Conservation (phyloP, 371 early-diverging fungal genomes). For the Syncephalis plumigaleata region DNA sequence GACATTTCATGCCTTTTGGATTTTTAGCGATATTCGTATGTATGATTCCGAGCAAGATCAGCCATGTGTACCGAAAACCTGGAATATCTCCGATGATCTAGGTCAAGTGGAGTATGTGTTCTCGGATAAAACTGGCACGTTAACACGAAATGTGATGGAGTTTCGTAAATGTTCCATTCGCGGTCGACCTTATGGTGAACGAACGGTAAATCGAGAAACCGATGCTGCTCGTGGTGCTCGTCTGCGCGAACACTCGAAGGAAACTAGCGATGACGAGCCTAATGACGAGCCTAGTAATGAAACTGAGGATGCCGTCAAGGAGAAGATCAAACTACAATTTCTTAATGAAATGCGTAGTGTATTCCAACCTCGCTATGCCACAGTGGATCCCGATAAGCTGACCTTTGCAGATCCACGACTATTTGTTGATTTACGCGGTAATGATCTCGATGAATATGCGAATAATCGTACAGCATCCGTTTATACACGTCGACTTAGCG, state of each 20-base stretch:
- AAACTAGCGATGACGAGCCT: not conserved
- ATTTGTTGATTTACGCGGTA: conserved; percentile 35
- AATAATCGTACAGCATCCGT: too few species aligned
- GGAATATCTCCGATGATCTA: conserved; percentile 90
- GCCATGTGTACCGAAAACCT: conserved; percentile 57
- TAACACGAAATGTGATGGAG: conserved; percentile 89
- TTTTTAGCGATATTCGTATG: conserved; percentile 72
- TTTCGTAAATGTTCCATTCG: conserved; percentile 59
- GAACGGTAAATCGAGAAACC: conserved; percentile 51
- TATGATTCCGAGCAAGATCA: conserved; percentile 49
- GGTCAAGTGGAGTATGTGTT: conserved; percentile 86
- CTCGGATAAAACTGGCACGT: conserved; percentile 93
- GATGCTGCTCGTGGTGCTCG: conserved; percentile 33
- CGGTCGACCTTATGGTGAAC: conserved; percentile 32
- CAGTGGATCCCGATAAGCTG: conserved; percentile 36
- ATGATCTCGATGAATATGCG: not conserved
- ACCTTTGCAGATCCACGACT: conserved; percentile 75
- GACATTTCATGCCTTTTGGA: conserved; percentile 55
- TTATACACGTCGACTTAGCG: not conserved
- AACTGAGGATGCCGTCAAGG: conserved; percentile 11
- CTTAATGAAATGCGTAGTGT: conserved; percentile 30
- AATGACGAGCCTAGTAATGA: conserved; percentile 9
- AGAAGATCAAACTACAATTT: conserved; percentile 35
- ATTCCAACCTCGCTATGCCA: conserved; percentile 56
- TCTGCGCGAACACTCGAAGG: conserved; percentile 18